A percentile compares a stretch with the other conserved stretches of the same genome.
These are phyloP conservation scores for Petunia hybrid DNA, from an alignment of 305 asterid species.

Conservation along the genomic window DNA sequence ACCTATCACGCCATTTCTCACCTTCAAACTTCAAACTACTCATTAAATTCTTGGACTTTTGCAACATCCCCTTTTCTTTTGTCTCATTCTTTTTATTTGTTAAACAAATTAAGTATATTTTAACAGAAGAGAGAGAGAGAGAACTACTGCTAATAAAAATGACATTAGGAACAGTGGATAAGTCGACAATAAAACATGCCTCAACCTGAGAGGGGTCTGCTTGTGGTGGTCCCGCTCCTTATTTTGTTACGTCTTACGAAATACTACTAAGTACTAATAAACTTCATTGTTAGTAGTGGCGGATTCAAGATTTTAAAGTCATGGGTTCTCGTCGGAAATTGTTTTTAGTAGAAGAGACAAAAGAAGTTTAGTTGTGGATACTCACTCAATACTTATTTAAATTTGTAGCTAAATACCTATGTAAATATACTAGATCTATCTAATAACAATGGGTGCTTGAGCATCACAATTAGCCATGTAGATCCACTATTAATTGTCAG, in stretches of 20 bases:
- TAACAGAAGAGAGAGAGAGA: background rate
- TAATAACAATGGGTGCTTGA: no score
- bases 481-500: background rate
- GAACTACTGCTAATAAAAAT: background rate
- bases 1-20: conserved; percentile 29
- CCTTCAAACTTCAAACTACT: conserved; percentile 7
- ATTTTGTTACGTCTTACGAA: no score
- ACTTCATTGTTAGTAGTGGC: background rate
- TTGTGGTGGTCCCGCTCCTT: background rate
- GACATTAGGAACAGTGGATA: conserved; percentile 16
- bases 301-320: no score
- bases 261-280: background rate
- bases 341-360: no score
- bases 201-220: conserved; percentile 19
- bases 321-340: no score
- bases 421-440: no score
- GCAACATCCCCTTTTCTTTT: background rate
- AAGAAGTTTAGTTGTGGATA: no score
- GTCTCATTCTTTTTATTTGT: background rate
- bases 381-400: no score
- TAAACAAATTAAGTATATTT: background rate
- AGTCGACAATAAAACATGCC: conserved; percentile 25
- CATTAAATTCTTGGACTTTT: background rate
- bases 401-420: no score
- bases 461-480: no score